phyloP scores from a whole-genome alignment of 2,329 filamentous ascomycete species.

The Fusarium pseudograminearum region DNA sequence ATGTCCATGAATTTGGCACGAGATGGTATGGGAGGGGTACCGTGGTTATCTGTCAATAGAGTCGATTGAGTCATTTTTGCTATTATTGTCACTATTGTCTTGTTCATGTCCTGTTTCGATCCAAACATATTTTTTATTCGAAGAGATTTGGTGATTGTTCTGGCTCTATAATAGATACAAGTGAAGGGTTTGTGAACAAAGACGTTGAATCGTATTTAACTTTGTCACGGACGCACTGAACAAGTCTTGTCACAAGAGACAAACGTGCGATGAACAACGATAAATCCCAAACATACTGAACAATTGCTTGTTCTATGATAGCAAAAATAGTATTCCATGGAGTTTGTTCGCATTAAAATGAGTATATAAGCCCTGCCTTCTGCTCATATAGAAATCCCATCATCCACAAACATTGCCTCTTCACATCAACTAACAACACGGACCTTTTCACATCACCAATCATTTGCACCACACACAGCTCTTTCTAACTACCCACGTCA shows the following conservation, averaged over 20 bases:
- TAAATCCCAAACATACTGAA: rapidly evolving
- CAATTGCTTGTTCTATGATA: neutral
- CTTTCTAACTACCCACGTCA: neutral
- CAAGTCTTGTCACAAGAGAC: rapidly evolving
- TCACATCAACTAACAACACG: neutral
- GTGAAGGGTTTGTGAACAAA: neutral
- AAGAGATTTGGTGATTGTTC: too few species aligned
- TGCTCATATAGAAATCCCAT: neutral
- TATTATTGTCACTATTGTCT: too few species aligned
- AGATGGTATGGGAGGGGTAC: neutral
- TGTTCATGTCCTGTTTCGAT: too few species aligned
- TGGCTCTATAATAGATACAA: too few species aligned
- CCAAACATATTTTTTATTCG: rapidly evolving
- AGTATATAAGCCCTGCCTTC: neutral
- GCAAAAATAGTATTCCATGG: neutral
- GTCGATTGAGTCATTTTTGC: neutral
- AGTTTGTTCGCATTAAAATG: neutral
- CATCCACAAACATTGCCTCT: neutral
- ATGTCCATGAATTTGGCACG: too few species aligned
- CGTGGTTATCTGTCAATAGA: rapidly evolving
- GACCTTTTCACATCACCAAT: neutral
- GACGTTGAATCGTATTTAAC: neutral
- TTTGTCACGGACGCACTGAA: neutral
- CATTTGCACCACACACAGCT: neutral
- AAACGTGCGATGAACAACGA: rapidly evolving